Base-by-base conservation (phyloP, 2,329 filamentous ascomycete species). In the Zopfia rhizophila region DNA sequence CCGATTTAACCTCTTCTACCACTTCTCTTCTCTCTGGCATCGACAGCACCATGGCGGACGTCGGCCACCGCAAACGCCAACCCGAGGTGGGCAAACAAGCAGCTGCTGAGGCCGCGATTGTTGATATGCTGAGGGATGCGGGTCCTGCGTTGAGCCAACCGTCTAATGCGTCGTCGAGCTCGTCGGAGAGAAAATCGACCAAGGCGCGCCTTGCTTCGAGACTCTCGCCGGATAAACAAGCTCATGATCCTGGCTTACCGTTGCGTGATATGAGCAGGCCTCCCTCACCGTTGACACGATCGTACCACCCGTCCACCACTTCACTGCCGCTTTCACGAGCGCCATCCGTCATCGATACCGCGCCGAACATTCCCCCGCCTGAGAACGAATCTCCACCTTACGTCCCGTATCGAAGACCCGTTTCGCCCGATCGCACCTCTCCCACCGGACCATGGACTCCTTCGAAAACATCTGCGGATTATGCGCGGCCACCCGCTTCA, bases 401-500 rank as follows among this genome's bases (percentile, higher is more conserved):
- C 55, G 78, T 82, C 2, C 81, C 84, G 4, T 90, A 88, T 60
- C 65, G 65, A 8, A 48, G 67, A 14, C 48, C 68, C 4, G 66
- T 80, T 7, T 78, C 81, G 12, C 88, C 82, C 55, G 78, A 78
- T 24, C 74, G 75, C 27, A 70, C 75, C 3, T 56, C 56, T 3
- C 60, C 63, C 5, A 45, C 57, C 2, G 52, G 72, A 40, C 78
- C 84, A 1, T 84, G 81, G 72, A 81, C 82, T 7, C 82, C 83
- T 10, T 78, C 80, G 12, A 58, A 67, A 46, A 75, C 67, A 16
- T 78, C 78, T 3, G 75, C 76, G 22, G 89, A 92, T 50, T 90
- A 89, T 72, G 72, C 81, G 19, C 82, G 89, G 38, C 88, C 89
- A 7, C 87, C 90, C 3, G 83, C 89, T 1, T 83, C 86, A 1